These are phyloP conservation scores for Nakataea oryzae DNA, from an alignment of 2,329 filamentous ascomycete species.

Conservation along the genomic window DNA sequence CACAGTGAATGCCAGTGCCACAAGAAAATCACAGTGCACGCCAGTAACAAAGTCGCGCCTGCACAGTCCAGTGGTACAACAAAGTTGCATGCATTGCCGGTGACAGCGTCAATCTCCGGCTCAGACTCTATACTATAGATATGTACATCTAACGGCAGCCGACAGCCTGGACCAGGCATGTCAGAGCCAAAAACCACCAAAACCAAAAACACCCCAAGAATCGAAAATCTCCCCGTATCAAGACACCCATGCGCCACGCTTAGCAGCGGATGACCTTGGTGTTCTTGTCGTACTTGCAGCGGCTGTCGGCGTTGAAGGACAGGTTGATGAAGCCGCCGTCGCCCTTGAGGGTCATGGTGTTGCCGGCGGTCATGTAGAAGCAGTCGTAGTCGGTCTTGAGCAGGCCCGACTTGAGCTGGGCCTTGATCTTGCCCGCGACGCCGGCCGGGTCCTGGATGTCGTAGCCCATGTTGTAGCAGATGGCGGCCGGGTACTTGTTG, in stretches of 20 bases:
- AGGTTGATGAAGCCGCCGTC: conserved; percentile 1
- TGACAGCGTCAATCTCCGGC: background rate
- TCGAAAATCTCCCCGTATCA: background rate
- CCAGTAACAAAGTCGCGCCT: too few relatives aligned
- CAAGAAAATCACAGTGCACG: too few relatives aligned
- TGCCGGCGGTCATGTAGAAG: background rate
- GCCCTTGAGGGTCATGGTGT: background rate
- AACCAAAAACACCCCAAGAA: background rate
- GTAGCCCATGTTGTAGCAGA: conserved; percentile 3
- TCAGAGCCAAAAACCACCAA: background rate
- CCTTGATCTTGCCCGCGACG: background rate
- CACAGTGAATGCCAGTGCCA: too few relatives aligned
- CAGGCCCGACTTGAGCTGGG: background rate
- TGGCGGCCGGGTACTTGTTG: background rate
- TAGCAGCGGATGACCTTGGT: background rate
- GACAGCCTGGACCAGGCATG: too few relatives aligned
- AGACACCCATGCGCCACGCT: background rate
- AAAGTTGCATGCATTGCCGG: background rate
- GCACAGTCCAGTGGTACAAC: too few relatives aligned
- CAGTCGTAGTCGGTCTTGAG: conserved; percentile 1
- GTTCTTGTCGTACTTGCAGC: conserved; percentile 1
- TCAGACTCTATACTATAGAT: background rate
- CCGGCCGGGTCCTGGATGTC: background rate
- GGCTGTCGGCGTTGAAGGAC: background rate
- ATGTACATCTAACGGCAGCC: background rate